Base-by-base conservation (phyloP, 305 asterid genomes). In the Rubia peregrina region DNA sequence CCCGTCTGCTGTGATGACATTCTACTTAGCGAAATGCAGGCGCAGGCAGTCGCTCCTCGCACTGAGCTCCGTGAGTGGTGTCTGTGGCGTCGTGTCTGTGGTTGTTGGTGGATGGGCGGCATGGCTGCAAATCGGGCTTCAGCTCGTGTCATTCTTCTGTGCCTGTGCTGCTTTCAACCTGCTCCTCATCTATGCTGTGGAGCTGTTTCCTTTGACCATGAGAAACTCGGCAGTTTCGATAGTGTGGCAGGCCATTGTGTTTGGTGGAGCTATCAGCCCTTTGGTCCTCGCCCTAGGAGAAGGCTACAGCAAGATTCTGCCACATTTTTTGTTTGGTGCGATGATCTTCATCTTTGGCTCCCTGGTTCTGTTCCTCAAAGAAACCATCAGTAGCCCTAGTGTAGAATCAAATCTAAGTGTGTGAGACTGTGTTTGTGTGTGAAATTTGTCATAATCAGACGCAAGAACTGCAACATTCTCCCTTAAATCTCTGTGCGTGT, bases 301-400 rank as follows among this genome's bases (percentile, higher is more conserved):
- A 11, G 60, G 73, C 42, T 84, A 69, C 11, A 78, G 73, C 24
- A 61, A 72, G 56, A 68, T 77, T 73, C 42, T 83, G 36, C 84
- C 88, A 0, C 84, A 80, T 40, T 82, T 85, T 6, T 75, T 85
- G 26, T 86, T 90, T 43, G 97, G 97, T 3, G 71, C 81, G 46
- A 56, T 79, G 65, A 56, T 82, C 12, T 7, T 73, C 19, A 48
- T 70, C 7, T 77, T 86, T 36, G 86, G 85, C 48, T 11, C 78
- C 67, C 68, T 74, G 57, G 90, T 86, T 0, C 67, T 65, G 66
- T 83, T 84, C 36, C 76, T 89, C 71, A 91, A 91, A 17, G 75
- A 75, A 75, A 69, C 78, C 5, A 26, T n/a, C 9, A 19, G 33
- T 22, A 5, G 12, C 0, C 22, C 16, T 36, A 16, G n/a, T 16